Base-by-base conservation (phyloP, 116 monocot species). In the Thalassia testudinum region DNA sequence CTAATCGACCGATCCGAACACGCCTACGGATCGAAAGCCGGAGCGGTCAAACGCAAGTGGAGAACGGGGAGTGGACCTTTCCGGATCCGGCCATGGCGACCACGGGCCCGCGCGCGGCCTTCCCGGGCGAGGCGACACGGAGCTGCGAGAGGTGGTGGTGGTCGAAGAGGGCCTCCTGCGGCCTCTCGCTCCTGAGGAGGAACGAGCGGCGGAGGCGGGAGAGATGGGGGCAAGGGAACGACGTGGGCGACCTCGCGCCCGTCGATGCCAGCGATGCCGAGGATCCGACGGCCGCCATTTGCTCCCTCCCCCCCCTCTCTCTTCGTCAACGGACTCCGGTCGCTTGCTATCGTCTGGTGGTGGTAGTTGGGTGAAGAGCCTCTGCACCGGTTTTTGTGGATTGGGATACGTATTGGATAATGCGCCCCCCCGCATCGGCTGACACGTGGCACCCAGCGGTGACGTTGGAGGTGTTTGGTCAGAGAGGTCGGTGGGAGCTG, bases 61-160 rank as follows among this genome's bases (percentile, higher is more conserved):
- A 34, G 30, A 34, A 34, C 30, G 30, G 10, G 30, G 30, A 34
- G 30, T 34, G 23, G 19, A 78, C 81, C 80, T 80, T 77, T 38
- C 81, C 87, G 40, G 87, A 58, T 42, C 81, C 81, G 26, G 87
- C 78, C 87, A 87, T 87, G 61, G 87, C 78, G 29, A 87, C 78
- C 40, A 81, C 66, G 21, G 71, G 73, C 0, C 78, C 37, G 37
- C 71, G 63, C 25, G 66, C 62, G 28, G 24, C 49, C 26, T 62
- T 50, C 11, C 58, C 66, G 30, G 70, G 24, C 18, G 62, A 56
- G 13, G 53, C 16, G 37, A 56, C 27, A 49, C 54, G 60, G 58
- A 61, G 54, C 52, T 44, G 62, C n/a, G 49, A 12, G 28, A 26
- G 61, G 55, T 57, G 50, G 44, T 49, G 62, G 26, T 58, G 44